Conservation (phyloP, 2,329 filamentous ascomycete species). For the Alternaria sp. region DNA sequence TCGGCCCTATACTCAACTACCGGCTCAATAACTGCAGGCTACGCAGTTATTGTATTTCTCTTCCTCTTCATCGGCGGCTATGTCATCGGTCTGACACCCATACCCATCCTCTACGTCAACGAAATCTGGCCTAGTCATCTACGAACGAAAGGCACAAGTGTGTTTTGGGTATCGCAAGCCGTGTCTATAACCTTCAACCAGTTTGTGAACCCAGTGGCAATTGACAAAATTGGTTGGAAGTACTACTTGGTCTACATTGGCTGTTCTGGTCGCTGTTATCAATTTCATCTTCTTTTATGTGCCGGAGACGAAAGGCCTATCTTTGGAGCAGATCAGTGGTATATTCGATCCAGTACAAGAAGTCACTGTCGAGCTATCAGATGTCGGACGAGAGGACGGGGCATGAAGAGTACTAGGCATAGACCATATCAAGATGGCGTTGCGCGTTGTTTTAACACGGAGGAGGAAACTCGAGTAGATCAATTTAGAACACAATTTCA, state of each 20-base stretch:
- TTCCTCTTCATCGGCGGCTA: conserved; percentile 32
- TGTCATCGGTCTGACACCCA: conserved; percentile 49
- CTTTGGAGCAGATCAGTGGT: conserved; percentile 25
- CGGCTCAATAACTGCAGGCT: conserved; percentile 13
- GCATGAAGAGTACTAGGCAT: background rate
- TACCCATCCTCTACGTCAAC: conserved; percentile 45
- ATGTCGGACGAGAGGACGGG: background rate
- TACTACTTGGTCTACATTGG: conserved; percentile 40
- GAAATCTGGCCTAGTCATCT: conserved; percentile 49
- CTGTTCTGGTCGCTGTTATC: conserved; percentile 22
- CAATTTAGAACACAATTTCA: too few relatives aligned
- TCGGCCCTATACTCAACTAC: conserved; percentile 38
- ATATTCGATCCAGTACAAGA: conserved; percentile 23
- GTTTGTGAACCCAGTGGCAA: conserved; percentile 33
- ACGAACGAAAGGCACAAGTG: conserved; percentile 29
- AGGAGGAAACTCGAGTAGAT: background rate
- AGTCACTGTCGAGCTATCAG: conserved; percentile 1
- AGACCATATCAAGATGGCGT: too few relatives aligned
- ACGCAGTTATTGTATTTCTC: conserved; percentile 31
- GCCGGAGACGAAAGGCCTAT: conserved; percentile 30
- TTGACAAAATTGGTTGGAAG: conserved; percentile 33
- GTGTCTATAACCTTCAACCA: conserved; percentile 29
- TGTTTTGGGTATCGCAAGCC: conserved; percentile 30
- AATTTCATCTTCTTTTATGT: conserved; percentile 26
- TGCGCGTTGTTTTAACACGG: background rate